A percentile compares a stretch with the other conserved stretches of the same genome.
phyloP scores from a whole-genome alignment of 305 asterid genomes.

The Plantago coronopus region DNA sequence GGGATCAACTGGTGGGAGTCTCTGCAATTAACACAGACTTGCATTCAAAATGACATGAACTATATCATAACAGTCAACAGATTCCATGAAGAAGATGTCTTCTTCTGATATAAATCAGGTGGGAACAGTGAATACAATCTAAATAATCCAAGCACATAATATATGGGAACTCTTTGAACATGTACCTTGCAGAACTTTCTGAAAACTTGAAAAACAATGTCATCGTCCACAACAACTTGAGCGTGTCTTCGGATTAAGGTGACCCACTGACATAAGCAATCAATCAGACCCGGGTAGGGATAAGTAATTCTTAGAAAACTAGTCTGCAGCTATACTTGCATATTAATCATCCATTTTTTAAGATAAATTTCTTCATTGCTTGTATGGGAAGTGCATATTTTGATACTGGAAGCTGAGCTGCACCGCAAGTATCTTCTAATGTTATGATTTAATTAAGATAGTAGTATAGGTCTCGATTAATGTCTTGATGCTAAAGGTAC shows the following conservation, averaged over 20 bases:
- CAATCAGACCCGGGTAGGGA: conserved; percentile 19
- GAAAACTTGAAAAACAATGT: conserved; percentile 58
- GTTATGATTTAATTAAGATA: conserved; percentile 11
- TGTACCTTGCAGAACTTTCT: conserved; percentile 76
- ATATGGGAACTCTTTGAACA: not conserved
- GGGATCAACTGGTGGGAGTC: conserved; percentile 64
- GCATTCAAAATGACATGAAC: too few species aligned
- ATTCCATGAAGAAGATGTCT: not conserved
- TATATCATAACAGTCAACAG: too few species aligned
- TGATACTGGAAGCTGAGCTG: conserved; percentile 1
- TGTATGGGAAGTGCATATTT: not conserved
- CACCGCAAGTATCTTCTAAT: not conserved
- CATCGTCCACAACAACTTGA: conserved; percentile 77
- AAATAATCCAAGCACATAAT: not conserved
- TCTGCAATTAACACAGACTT: conserved; percentile 43
- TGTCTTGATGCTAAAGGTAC: conserved; percentile 8
- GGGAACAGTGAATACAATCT: too few species aligned
- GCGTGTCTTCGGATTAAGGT: conserved; percentile 74
- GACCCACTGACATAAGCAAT: conserved; percentile 70
- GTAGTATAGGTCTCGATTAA: conserved; percentile 2
- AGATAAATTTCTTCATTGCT: not conserved
- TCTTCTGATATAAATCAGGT: too few species aligned
- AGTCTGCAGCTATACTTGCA: conserved; percentile 14
- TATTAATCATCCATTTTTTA: conserved; percentile 2
- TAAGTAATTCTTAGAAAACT: conserved; percentile 10